These are phyloP conservation scores for Podila epicladia DNA, from an alignment of 192 early-diverging fungal species.

Conservation along the genomic window DNA sequence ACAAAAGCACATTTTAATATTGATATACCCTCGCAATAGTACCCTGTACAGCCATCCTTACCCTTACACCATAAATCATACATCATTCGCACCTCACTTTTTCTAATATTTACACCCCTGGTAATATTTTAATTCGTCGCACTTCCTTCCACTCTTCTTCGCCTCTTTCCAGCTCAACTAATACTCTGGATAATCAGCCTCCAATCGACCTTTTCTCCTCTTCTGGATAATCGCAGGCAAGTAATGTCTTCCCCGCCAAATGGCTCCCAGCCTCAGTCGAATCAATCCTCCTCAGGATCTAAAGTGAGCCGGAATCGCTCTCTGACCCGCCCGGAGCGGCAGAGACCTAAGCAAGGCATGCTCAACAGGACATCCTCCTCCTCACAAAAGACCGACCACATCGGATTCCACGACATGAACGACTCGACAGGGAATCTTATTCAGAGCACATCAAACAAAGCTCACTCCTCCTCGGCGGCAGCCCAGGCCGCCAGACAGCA, in stretches of 20 bases:
- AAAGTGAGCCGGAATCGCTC: conserved; percentile 51
- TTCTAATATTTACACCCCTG: no score
- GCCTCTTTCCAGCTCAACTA: background rate
- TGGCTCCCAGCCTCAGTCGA: background rate
- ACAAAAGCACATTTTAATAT: background rate
- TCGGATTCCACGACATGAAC: conserved; percentile 13
- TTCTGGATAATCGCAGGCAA: no score
- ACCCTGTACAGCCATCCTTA: background rate
- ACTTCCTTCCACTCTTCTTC: background rate
- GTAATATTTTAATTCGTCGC: background rate
- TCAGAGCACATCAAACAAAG: conserved; percentile 12
- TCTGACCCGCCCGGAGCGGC: conserved; percentile 59
- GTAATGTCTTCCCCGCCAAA: background rate
- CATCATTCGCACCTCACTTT: background rate
- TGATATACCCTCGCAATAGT: background rate
- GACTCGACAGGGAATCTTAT: conserved; percentile 40
- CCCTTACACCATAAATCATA: background rate
- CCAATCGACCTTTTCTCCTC: no score
- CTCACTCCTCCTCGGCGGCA: conserved; percentile 22
- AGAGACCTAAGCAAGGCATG: conserved; percentile 58
- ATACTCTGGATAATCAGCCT: no score
- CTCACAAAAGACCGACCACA: conserved; percentile 28
- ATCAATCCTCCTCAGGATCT: background rate
- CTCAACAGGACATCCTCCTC: conserved; percentile 51
- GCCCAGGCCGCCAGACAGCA: conserved; percentile 27